A percentile compares a stretch with the other conserved stretches of the same genome.
Conservation (phyloP, 371 early-diverging fungal species). For the Mortierella sp. region DNA sequence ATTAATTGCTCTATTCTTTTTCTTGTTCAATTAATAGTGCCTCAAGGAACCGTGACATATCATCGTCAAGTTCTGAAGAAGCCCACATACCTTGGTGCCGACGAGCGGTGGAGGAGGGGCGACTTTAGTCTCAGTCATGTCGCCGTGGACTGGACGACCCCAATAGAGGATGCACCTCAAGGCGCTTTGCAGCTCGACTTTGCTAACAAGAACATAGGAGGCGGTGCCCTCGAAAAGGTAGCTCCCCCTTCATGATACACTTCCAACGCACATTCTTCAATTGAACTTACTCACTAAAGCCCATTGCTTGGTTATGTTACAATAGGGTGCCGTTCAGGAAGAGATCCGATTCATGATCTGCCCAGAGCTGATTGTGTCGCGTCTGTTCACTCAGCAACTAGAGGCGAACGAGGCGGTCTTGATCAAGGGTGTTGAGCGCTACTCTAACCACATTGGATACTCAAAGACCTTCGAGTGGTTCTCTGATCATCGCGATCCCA, state of each 20-base stretch:
- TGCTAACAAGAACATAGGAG: conserved; percentile 70
- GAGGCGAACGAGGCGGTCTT: conserved; percentile 63
- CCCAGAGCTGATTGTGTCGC: conserved; percentile 68
- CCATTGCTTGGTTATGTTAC: neutral
- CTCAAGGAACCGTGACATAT: conserved; percentile 61
- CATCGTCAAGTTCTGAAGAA: conserved; percentile 59
- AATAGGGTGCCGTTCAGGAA: conserved; percentile 71
- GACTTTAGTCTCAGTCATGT: conserved; percentile 44
- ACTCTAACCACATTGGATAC: conserved; percentile 66
- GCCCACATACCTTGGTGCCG: conserved; percentile 49
- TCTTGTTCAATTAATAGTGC: conserved; percentile 39
- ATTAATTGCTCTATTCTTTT: neutral
- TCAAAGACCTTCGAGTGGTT: conserved; percentile 62
- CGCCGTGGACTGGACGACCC: conserved; percentile 59
- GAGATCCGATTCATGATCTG: conserved; percentile 70
- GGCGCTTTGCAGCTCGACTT: conserved; percentile 64
- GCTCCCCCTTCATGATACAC: too few relatives aligned
- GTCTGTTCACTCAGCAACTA: conserved; percentile 63
- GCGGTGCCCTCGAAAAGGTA: conserved; percentile 59
- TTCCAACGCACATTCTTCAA: too few relatives aligned
- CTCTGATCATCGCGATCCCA: conserved; percentile 56
- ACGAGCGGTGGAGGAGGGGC: conserved; percentile 21
- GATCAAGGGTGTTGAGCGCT: conserved; percentile 67
- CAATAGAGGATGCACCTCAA: conserved; percentile 41
- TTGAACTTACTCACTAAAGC: too few relatives aligned